Evolutionary conservation across 2,329 filamentous ascomycete genomes (phyloP), one percentile per base, ranked within the genome.

Genomic region (Trichoderma sp.): DNA sequence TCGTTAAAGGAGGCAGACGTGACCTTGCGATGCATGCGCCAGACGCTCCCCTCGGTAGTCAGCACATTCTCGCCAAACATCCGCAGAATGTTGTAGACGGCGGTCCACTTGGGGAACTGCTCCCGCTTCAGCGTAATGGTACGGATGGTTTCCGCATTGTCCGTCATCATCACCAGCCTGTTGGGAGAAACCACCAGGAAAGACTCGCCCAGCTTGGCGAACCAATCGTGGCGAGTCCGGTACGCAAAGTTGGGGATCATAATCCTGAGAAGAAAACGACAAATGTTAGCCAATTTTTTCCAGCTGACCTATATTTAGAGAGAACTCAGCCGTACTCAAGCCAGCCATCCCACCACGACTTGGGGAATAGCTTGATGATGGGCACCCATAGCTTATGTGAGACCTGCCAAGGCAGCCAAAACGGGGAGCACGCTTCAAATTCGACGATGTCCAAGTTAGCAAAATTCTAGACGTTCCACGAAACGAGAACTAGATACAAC

Each of bases 1-100:
- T 96, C 94, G 75, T 92, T 94, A 83, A 96, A 95, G 4, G 90
- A 90, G 0, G 93, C 91, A 33, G 91, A 90, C 0, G 91, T 93
- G 60, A 92, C 88, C 83, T 93, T 94, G 77, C 93, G 89, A 82
- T 96, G 93, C 83, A 90, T 88, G 38, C 91, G 91, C 94, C 93
- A 96, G 33, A 89, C 83, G 1, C 86, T 81, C 1, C 93, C 93
- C 82, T 95, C 93, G 2, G 92, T 91, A 0, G 90, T 91, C 27
- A 95, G 84, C 2, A 95, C 88, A 81, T 94, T 96, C 74, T 90
- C 87, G 45, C 94, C 93, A 81, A 93, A 95, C 73, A 82, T 80
- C 16, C 80, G 77, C 69, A 86, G 77, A 60, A 84, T 81, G 74
- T 77, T 80, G 78, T 86, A 86, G 24, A 79, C 79, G 33, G 83